Percentiles rank a stretch among this genome's conserved stretches.
Evolutionary conservation across 305 asterid species (phyloP).

Genomic region (Fraxinus albicans): DNA sequence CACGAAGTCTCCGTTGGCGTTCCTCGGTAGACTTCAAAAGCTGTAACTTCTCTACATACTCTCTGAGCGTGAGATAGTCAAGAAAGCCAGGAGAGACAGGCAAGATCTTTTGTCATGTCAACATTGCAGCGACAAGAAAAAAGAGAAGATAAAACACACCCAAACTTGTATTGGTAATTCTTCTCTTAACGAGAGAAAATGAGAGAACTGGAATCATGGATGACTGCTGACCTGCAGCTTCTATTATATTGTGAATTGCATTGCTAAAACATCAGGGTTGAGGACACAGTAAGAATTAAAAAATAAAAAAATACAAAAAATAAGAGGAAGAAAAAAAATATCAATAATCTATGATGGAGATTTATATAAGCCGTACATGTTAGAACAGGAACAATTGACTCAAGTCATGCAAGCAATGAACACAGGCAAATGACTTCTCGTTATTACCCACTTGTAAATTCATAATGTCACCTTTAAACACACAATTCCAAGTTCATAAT

Average conservation of each 20-base stretch:
- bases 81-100: constrained; percentile 39
- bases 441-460: background rate
- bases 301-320: too few relatives aligned
- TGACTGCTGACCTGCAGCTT: background rate
- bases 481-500: background rate
- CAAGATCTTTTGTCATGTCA: background rate
- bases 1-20: constrained; percentile 62
- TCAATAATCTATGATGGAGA: background rate
- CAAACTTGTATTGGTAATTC: constrained; percentile 3
- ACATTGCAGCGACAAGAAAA: background rate
- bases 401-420: background rate
- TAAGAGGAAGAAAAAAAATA: background rate
- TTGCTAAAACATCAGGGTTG: constrained; percentile 6
- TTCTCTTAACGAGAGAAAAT: background rate
- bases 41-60: constrained; percentile 57
- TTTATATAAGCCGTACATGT: background rate
- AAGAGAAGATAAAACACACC: background rate
- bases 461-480: background rate
- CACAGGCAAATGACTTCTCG: background rate
- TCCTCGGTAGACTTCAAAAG: constrained; percentile 76
- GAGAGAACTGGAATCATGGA: background rate
- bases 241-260: background rate
- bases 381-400: background rate
- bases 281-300: background rate
- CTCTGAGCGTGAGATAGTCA: constrained; percentile 81